phyloP scores from a whole-genome alignment of 371 early-diverging fungal species.

The Quaeritorhiza haematococci region DNA sequence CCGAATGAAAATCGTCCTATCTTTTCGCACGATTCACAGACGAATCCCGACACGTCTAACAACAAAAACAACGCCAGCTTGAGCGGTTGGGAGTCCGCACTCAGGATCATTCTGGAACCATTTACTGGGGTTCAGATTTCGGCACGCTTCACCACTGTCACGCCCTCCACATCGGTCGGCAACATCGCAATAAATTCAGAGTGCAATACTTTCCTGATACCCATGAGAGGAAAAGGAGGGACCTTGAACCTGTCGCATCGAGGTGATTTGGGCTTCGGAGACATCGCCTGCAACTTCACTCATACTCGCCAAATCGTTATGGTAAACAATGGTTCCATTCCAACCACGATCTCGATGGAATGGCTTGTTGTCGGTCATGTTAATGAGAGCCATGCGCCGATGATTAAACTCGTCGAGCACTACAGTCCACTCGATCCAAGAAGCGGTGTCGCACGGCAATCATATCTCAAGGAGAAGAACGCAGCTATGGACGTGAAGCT shows the following conservation, averaged over 20 bases:
- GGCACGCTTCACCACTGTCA: constrained; percentile 33
- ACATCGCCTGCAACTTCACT: constrained; percentile 47
- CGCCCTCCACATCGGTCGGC: constrained; percentile 33
- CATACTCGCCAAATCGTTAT: constrained; percentile 41
- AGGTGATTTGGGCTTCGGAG: constrained; percentile 51
- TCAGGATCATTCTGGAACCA: constrained; percentile 25
- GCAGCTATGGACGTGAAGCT: constrained; percentile 13
- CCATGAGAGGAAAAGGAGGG: constrained; percentile 50
- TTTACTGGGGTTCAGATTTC: constrained; percentile 34
- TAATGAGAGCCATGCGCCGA: constrained; percentile 21
- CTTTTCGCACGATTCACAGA: not conserved
- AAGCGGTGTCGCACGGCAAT: constrained; percentile 39
- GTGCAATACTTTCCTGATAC: constrained; percentile 31
- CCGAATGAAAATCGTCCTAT: not conserved
- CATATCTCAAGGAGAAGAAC: constrained; percentile 27
- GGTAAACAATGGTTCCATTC: constrained; percentile 51
- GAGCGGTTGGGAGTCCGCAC: constrained; percentile 36
- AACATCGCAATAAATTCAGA: constrained; percentile 41
- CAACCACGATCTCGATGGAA: constrained; percentile 37
- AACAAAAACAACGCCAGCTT: constrained; percentile 20
- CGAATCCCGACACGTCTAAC: not conserved
- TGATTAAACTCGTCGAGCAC: constrained; percentile 34
- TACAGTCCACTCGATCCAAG: constrained; percentile 44
- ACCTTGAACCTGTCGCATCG: constrained; percentile 43
- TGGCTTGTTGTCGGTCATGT: constrained; percentile 52